Base-by-base conservation (phyloP, 345 rosid species). In the Laguncularia racemosa region DNA sequence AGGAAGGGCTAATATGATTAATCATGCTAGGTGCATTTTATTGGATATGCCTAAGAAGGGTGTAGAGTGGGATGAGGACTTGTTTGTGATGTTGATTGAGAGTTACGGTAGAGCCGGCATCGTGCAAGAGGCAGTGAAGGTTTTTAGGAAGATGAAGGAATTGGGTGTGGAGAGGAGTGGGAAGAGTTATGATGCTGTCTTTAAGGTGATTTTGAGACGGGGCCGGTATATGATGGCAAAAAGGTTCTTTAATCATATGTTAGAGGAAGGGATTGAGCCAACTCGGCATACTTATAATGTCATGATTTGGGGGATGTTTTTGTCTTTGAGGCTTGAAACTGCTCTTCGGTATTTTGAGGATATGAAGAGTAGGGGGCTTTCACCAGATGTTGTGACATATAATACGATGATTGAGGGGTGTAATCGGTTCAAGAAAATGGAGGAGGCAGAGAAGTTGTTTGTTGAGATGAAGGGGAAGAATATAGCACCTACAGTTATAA, bases 141-240 rank as follows among this genome's bases (percentile, higher is more conserved):
- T 88, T 18, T 91, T 88, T 60, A 60, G 67, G 53, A 84, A 71
- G 50, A 91, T 91, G 95, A 76, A 82, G 56, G 95, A 91, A 51
- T 53, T 91, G 69, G 90, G 92, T 48, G 81, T 91, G 20, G 68
- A 73, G 76, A 91, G 95, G 76, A 86, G 78, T 56, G 49, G 69
- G 2, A 86, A 79, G 71, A 84, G 92, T 55, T 91, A 88, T 56
- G 83, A 88, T 79, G 43, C 74, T 47, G 54, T 88, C 63, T 91
- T 88, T 55, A 88, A 88, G 75, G 90, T 82, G 55, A 91, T 91
- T 43, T 19, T 91, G 54, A 81, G 90, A 73, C 81, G 86, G 16
- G 92, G 98, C 12, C 49, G 96, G 55, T 86, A 88, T 68, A 82
- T 86, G 96, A 91, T 91, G 98, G 96, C 92, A 12, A 86, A 91